Evolutionary conservation across 1,139 yeast species (phyloP).

Genomic region (Lodderomyces beijingensis): DNA sequence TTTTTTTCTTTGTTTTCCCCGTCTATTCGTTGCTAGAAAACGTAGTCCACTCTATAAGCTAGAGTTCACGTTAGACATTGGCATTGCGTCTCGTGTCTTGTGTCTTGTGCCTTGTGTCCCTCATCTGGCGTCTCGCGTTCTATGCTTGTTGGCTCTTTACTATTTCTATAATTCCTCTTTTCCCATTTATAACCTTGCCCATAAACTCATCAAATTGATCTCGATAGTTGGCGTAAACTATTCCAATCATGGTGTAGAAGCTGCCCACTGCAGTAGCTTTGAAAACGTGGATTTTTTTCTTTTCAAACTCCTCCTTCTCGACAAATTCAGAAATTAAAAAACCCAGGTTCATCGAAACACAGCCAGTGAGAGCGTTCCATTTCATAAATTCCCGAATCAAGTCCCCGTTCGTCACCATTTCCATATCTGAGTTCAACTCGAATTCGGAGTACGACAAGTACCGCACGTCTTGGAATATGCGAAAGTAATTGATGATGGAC

Average conservation of each 20-base stretch:
- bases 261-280: conserved; percentile 31
- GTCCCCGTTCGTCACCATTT: conserved; percentile 13
- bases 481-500: conserved; percentile 9
- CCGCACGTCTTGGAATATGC: conserved; percentile 24
- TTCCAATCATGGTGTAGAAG: conserved; percentile 38
- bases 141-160: conserved; percentile 6
- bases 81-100: no score
- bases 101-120: no score
- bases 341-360: conserved; percentile 8
- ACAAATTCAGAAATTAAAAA: conserved; percentile 4
- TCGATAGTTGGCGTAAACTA: conserved; percentile 29
- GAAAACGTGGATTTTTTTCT: conserved; percentile 14
- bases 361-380: conserved; percentile 20
- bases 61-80: no score
- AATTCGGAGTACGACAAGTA: conserved; percentile 18
- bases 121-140: no score
- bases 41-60: no score
- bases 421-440: conserved; percentile 1
- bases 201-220: conserved; percentile 14
- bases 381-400: conserved; percentile 34
- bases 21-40: no score
- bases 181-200: conserved; percentile 25
- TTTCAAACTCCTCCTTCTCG: conserved; percentile 9
- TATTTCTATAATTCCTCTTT: conserved; percentile 21
- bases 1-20: no score